Conservation (phyloP, 441 rosid genomes). For the Erodium texanum region DNA sequence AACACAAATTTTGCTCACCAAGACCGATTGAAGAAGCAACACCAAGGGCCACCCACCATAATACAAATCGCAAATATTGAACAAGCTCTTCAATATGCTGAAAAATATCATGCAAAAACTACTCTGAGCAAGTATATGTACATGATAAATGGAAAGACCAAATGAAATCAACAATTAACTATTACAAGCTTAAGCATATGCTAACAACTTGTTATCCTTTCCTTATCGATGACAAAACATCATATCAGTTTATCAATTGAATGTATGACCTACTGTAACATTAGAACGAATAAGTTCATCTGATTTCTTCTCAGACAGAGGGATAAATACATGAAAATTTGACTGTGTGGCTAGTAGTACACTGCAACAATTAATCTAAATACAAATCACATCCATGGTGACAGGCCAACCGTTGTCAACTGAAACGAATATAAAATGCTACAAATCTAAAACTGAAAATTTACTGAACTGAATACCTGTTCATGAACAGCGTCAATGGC, state of each 20-base stretch:
- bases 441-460: conserved; percentile 1
- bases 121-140: neutral
- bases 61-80: conserved; percentile 55
- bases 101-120: conserved; percentile 3
- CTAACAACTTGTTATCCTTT: neutral
- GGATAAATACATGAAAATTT: neutral
- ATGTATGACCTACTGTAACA: neutral
- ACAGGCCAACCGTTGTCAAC: neutral
- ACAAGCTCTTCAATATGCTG: conserved; percentile 80
- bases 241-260: neutral
- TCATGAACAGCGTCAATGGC: conserved; percentile 77
- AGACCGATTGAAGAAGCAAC: conserved; percentile 99
- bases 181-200: neutral
- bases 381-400: neutral
- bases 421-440: neutral
- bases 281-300: neutral
- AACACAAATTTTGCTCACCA: conserved; percentile 42
- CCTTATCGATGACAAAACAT: neutral
- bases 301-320: neutral
- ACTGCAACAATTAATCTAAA: neutral
- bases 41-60: conserved; percentile 96
- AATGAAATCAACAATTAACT: conserved; percentile 6
- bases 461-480: conserved; percentile 39
- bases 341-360: neutral
- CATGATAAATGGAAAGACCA: neutral